Evolutionary conservation across 768 basidiomycete species (phyloP), one percentile per base, ranked within the genome.

Genomic region (Fomitopsis serialis): DNA sequence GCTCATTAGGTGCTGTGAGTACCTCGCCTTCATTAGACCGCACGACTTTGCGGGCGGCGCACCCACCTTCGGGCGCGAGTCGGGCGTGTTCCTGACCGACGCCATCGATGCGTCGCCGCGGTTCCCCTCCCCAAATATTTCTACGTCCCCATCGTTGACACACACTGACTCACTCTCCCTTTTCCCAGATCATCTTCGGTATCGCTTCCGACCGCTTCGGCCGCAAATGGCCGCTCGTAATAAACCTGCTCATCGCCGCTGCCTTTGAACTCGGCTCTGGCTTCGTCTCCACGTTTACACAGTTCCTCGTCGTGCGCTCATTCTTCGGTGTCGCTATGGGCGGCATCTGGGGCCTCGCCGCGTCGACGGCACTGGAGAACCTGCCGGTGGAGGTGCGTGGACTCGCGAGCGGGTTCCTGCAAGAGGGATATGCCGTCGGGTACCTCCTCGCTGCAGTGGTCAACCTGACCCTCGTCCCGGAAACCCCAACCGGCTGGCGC

Each of bases 311-410:
- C 15, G 75, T 92, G 5, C 80, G 94, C 6, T 79, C 85, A 1
- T 75, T 97, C 42, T 95, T 94, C 64, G 92, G 92, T 55, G 79
- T 93, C 48, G 86, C 84, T 0, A 92, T 93, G 90, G 90, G 91
- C 32, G 90, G 90, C 0, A 79, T 96, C 44, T 96, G 93, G 92
- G 92, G 92, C 17, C 72, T 92, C 27, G 79, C 91, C 0, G 75
- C 89, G 1, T 78, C 90, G 0, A 93, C 89, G 0, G 85, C 89
- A 0, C 83, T 97, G 35, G 94, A 97, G 67, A 94, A 90, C 65
- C 77, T 96, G 10, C 94, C 94, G 0, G 84, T 89, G 27, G 87
- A 90, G 62, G 78, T 84, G 15, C 88, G 95, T 66, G 96, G 96
- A 21, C 70, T 97, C 2, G 85, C 84, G 2, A 86, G 83, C 21